Conservation (phyloP, 2,329 filamentous ascomycete species). For the Fusarium irregulare region DNA sequence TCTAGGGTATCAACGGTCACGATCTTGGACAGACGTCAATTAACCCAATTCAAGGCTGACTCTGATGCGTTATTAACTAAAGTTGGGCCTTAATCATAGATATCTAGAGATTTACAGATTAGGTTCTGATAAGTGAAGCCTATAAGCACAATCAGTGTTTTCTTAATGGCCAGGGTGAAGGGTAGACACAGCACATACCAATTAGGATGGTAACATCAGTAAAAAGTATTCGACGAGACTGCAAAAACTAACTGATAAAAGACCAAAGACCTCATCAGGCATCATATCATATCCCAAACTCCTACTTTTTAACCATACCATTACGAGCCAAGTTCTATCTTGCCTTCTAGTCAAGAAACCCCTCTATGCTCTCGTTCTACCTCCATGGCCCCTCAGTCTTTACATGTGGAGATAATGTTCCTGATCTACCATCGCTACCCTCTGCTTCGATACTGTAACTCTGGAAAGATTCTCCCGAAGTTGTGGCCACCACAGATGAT, state of each 20-base stretch:
- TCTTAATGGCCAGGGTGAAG: background rate
- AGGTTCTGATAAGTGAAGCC: background rate
- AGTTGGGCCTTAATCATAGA: background rate
- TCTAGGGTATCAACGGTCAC: conserved; percentile 27
- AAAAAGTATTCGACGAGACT: background rate
- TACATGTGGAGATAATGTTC: background rate
- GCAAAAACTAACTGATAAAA: background rate
- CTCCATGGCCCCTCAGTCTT: conserved; percentile 10
- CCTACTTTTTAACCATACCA: background rate
- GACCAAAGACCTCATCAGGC: background rate
- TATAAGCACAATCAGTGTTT: background rate
- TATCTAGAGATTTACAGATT: background rate
- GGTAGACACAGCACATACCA: no score
- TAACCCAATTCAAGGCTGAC: background rate
- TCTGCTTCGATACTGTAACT: background rate
- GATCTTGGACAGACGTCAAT: conserved; percentile 17
- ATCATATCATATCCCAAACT: background rate
- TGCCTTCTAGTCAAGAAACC: background rate
- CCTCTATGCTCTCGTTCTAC: background rate
- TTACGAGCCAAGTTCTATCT: background rate
- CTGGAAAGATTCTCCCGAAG: background rate
- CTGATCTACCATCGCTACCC: background rate
- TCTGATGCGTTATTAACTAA: background rate
- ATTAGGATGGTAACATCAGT: no score
- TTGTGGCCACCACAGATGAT: background rate